A percentile compares a stretch with the other conserved stretches of the same genome.
Conservation (phyloP, 257 asterid genomes). For the Ophiorrhiza pumila region DNA sequence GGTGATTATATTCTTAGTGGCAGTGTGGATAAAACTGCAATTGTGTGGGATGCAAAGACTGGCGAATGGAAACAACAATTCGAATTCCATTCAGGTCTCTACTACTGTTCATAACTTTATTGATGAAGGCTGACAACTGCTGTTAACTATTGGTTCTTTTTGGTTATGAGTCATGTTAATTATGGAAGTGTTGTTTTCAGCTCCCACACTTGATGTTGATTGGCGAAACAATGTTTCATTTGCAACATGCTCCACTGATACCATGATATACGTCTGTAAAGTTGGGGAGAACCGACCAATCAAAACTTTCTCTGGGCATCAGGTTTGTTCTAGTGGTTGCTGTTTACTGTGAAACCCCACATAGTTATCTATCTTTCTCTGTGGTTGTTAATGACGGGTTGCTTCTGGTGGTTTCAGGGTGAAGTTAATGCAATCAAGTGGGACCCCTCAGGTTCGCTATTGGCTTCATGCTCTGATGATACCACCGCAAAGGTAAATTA, state of each 20-base stretch:
- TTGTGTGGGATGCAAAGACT: slow-evolving; percentile 92
- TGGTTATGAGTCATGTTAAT: slow-evolving; percentile 6
- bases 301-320: slow-evolving; percentile 79
- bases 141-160: not conserved
- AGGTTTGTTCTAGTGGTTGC: slow-evolving; percentile 43
- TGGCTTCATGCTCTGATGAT: slow-evolving; percentile 98
- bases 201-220: slow-evolving; percentile 96
- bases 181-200: slow-evolving; percentile 30
- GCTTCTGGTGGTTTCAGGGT: slow-evolving; percentile 46
- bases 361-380: not conserved
- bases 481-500: slow-evolving; percentile 77
- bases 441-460: slow-evolving; percentile 89
- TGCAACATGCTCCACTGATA: slow-evolving; percentile 98
- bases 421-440: slow-evolving; percentile 98
- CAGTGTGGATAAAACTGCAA: slow-evolving; percentile 94
- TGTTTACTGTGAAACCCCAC: not conserved
- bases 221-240: slow-evolving; percentile 87
- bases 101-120: slow-evolving; percentile 13
- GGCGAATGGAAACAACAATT: slow-evolving; percentile 97
- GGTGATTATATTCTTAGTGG: slow-evolving; percentile 97
- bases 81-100: slow-evolving; percentile 83
- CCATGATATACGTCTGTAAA: slow-evolving; percentile 92
- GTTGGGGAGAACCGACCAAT: slow-evolving; percentile 85
- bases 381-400: not conserved
- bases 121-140: not conserved